Percentiles rank a stretch among this genome's conserved stretches.
Evolutionary conservation across 1,139 yeast genomes (phyloP).

Genomic region (Geotrichum klebahnii): DNA sequence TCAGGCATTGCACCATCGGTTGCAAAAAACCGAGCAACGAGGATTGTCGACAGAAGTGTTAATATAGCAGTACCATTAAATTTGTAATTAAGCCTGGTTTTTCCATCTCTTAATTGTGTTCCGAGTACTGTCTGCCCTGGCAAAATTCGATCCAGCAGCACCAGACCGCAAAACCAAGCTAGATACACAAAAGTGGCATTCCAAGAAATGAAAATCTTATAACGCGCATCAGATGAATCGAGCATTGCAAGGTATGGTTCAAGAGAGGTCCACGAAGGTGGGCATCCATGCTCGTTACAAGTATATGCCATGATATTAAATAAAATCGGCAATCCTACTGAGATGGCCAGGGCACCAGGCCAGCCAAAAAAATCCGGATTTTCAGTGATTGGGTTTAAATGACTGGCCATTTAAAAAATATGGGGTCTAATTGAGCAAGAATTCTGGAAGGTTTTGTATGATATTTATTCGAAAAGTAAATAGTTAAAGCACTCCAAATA

Average conservation of each 20-base stretch:
- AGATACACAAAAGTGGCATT: conserved; percentile 61
- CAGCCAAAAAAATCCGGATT: conserved; percentile 74
- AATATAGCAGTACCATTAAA: conserved; percentile 73
- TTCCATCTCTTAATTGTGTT: conserved; percentile 68
- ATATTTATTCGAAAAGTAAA: too few relatives aligned
- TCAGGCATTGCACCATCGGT: conserved; percentile 68
- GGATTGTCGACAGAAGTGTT: conserved; percentile 44
- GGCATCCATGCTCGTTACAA: conserved; percentile 40
- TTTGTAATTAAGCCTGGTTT: conserved; percentile 61
- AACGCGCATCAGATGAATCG: conserved; percentile 17
- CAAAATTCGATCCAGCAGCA: conserved; percentile 56
- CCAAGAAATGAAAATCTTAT: conserved; percentile 27
- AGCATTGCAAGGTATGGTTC: conserved; percentile 22
- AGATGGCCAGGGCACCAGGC: conserved; percentile 64
- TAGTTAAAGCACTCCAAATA: too few relatives aligned
- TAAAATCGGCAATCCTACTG: conserved; percentile 63
- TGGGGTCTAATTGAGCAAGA: too few relatives aligned
- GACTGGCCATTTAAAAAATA: conserved; percentile 12
- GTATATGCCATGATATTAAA: conserved; percentile 57
- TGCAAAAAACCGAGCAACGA: conserved; percentile 50
- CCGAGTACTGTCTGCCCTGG: conserved; percentile 76
- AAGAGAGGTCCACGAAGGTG: conserved; percentile 30
- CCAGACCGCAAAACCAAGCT: conserved; percentile 69
- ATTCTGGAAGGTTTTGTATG: too few relatives aligned
- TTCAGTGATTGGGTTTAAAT: conserved; percentile 65